phyloP scores from a whole-genome alignment of 2,329 filamentous ascomycete species.

The Tricladium varicosporioides region DNA sequence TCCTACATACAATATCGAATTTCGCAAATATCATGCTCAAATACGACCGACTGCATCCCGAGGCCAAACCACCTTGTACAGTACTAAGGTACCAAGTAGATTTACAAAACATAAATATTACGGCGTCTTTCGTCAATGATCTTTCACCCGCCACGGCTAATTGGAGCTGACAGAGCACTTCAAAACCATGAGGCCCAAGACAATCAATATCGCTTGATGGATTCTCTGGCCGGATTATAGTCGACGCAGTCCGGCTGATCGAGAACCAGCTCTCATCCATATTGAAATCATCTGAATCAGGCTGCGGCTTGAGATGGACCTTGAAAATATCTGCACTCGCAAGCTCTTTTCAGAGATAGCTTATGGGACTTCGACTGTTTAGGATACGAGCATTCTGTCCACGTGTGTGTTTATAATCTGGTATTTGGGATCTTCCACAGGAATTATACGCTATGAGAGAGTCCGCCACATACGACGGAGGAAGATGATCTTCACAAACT shows the following conservation, averaged over 20 bases:
- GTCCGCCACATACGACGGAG: not conserved
- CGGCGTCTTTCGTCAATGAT: not conserved
- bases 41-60: not conserved
- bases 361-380: not conserved
- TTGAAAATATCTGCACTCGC: not conserved
- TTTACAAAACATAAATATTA: not conserved
- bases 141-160: constrained; percentile 5
- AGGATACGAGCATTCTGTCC: not conserved
- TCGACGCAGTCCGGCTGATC: not conserved
- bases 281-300: not conserved
- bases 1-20: not conserved
- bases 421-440: not conserved
- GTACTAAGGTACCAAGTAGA: not conserved
- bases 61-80: not conserved
- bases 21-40: not conserved
- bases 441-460: not conserved
- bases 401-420: not conserved
- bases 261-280: not conserved
- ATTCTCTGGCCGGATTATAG: not conserved
- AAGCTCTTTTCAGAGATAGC: not conserved
- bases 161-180: not conserved
- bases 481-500: not conserved
- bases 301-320: not conserved
- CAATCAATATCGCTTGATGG: not conserved
- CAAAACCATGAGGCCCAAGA: not conserved